Evolutionary conservation across 2,329 filamentous ascomycete genomes (phyloP).

Genomic region (Trichoderma sp.): DNA sequence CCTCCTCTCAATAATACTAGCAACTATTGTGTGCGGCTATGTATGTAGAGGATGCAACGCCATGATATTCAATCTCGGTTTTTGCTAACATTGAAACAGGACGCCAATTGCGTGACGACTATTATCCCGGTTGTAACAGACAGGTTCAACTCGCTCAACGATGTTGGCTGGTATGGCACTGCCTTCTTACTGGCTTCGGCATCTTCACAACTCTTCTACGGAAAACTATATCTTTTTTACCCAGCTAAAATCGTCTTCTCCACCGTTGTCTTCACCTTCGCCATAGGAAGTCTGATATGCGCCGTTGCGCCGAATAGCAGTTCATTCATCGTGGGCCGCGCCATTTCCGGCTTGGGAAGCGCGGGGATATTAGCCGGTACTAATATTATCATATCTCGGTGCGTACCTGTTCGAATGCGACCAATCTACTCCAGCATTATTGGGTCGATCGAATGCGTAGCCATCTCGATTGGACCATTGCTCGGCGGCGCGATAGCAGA

Average conservation of each 20-base stretch:
- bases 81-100: background rate
- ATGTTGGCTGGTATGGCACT: background rate
- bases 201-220: background rate
- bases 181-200: background rate
- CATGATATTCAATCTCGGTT: background rate
- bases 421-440: constrained; percentile 2
- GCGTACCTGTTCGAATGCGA: background rate
- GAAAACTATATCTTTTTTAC: background rate
- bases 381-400: background rate
- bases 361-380: constrained; percentile 1
- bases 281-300: background rate
- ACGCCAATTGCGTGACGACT: background rate
- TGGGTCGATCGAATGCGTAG: background rate
- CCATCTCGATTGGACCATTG: constrained; percentile 12
- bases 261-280: background rate
- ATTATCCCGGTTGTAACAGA: background rate
- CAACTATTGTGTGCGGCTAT: background rate
- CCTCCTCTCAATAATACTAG: constrained; percentile 4
- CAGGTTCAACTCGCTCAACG: background rate
- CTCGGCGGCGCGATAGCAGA: constrained; percentile 8
- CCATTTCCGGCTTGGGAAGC: constrained; percentile 3
- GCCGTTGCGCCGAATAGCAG: constrained; percentile 2
- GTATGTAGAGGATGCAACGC: background rate
- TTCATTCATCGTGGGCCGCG: background rate
- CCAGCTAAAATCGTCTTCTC: background rate